Evolutionary conservation across 2,329 filamentous ascomycete species (phyloP).

Genomic region (Alternaria burnsii): DNA sequence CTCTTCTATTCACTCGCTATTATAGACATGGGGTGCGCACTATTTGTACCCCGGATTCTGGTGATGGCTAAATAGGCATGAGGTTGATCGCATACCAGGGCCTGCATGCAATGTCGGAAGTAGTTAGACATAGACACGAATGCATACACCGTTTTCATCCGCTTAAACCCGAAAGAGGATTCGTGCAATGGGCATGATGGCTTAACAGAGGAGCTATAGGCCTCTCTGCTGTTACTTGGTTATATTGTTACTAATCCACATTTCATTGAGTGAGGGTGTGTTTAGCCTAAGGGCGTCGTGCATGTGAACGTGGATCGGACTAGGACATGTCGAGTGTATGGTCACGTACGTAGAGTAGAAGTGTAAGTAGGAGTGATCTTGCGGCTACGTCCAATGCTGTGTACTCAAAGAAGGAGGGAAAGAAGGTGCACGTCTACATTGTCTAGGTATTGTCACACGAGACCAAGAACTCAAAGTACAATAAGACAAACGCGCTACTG

Average conservation of each 20-base stretch:
- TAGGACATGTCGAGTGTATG: not conserved
- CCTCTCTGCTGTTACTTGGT: not conserved
- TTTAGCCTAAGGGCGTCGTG: not conserved
- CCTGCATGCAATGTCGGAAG: not conserved
- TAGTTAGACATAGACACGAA: conserved; percentile 6
- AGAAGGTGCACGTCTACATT: not conserved
- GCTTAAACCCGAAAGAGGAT: not conserved
- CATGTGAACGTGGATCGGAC: not conserved
- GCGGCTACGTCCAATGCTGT: not conserved
- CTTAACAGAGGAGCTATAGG: not conserved
- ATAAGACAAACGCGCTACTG: not conserved
- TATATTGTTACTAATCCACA: not conserved
- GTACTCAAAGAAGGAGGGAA: not conserved
- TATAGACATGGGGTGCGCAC: conserved; percentile 9
- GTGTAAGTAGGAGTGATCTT: not conserved
- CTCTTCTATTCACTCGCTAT: not conserved
- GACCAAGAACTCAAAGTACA: not conserved
- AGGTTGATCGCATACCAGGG: not conserved
- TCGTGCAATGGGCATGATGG: not conserved
- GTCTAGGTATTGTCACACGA: not conserved
- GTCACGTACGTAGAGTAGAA: not conserved
- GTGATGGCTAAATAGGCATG: conserved; percentile 8
- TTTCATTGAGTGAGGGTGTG: not conserved
- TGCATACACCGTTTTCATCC: not conserved
- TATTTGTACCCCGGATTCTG: conserved; percentile 8